Base-by-base conservation (phyloP, 768 basidiomycete genomes). In the Hortiboletus campestris region DNA sequence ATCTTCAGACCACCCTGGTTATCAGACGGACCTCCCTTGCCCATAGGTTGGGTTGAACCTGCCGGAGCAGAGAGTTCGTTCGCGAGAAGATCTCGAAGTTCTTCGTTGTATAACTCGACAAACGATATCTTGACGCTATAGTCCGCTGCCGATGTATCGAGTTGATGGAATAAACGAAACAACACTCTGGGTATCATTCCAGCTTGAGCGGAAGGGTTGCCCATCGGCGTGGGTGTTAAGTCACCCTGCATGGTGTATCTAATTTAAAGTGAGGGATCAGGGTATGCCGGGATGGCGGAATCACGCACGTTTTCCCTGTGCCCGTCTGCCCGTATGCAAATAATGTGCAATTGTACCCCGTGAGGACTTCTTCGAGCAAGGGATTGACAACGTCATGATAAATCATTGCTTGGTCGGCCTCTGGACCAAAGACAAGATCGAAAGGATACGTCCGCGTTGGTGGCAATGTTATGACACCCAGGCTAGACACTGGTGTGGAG, bases 281-380 rank as follows among this genome's bases (percentile, higher is more conserved):
- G 17, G 45, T 20, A 54, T 19, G 48, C 40, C n/a, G 28, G 44
- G 31, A 48, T 46, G n/a, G 42, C 10, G 28, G 48, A 34, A 35
- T 16, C 4, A 77, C 91, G 63, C 69, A 97, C 93, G 97, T 98
- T 76, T 99, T 99, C 20, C 97, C 97, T 0, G 97, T 98, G 1
- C 97, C 97, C 0, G 97, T 98, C 72, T 98, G 97, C 2, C 97
- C 97, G 68, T 99, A 99, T 5, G 95, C 95, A 73, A 98, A 98
- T 20, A 99, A 77, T 0, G 93, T 96, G 68, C 96, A 98, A 67
- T 98, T 98, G 77, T 97, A 99, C 6, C 97, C 97, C 71, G 82
- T 78, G 38, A 98, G 74, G n/a, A 98, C 95, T 69, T 99, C 91
- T 45, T 92, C 86, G 48, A 99, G 77, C 82, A 98, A 90, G 0